Percentiles rank a stretch among this genome's conserved stretches.
phyloP scores from a whole-genome alignment of 2,329 filamentous ascomycete genomes.

The Pyrenophora tritici-repentis region DNA sequence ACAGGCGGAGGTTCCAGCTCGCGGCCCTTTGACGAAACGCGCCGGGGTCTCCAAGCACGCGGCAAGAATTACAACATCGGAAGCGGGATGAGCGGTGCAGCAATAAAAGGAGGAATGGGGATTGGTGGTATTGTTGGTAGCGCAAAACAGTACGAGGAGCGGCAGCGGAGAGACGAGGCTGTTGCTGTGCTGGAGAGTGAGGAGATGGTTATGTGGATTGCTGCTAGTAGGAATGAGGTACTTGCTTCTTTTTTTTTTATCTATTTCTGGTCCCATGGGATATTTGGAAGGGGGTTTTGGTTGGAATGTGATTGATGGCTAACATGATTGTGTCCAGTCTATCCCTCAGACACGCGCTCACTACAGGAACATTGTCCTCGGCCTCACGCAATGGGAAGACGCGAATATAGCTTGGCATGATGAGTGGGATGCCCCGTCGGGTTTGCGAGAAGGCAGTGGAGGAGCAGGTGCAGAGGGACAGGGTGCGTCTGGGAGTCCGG shows the following conservation, averaged over 20 bases:
- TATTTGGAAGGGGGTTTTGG: neutral
- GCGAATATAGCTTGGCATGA: slow-evolving; percentile 24
- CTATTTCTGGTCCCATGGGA: neutral
- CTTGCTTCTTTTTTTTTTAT: neutral
- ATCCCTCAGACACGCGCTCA: slow-evolving; percentile 36
- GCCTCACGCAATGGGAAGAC: neutral
- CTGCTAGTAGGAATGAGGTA: slow-evolving; percentile 42
- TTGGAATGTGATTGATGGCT: neutral
- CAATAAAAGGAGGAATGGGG: neutral
- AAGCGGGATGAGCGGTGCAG: neutral
- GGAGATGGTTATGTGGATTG: slow-evolving; percentile 47
- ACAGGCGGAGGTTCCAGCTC: too few relatives aligned
- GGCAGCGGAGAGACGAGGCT: slow-evolving; percentile 38
- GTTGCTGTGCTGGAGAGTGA: slow-evolving; percentile 40
- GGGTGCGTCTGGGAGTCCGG: slow-evolving; percentile 13
- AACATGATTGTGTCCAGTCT: slow-evolving; percentile 22
- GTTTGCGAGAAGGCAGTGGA: neutral
- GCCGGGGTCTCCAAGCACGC: slow-evolving; percentile 37
- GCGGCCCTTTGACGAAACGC: slow-evolving; percentile 13
- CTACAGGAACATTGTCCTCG: slow-evolving; percentile 36
- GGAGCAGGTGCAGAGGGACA: slow-evolving; percentile 24
- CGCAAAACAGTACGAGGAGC: slow-evolving; percentile 31
- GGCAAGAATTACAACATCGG: slow-evolving; percentile 7
- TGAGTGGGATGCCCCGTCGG: slow-evolving; percentile 10
- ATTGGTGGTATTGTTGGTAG: neutral